A percentile compares a stretch with the other conserved stretches of the same genome.
phyloP scores from a whole-genome alignment of 192 early-diverging fungal genomes.

The Backusella parvicylindrica region DNA sequence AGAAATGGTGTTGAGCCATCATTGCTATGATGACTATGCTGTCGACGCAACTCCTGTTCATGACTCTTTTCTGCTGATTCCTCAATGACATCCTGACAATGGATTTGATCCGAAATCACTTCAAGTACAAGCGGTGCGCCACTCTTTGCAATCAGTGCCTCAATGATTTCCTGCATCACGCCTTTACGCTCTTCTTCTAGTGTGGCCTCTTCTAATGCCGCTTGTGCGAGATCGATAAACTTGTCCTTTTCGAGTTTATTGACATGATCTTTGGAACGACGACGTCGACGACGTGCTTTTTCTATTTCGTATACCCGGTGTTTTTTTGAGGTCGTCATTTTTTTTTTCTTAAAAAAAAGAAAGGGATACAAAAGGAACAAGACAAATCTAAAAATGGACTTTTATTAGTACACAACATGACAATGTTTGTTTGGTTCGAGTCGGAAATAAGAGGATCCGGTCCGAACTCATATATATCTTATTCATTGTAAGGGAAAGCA shows the following conservation, averaged over 20 bases:
- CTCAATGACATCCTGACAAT: conserved; percentile 33
- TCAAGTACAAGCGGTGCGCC: conserved; percentile 24
- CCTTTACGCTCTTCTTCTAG: conserved; percentile 30
- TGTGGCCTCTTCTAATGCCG: conserved; percentile 30
- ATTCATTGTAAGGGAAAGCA: neutral
- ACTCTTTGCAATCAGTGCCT: conserved; percentile 19
- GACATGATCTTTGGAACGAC: neutral
- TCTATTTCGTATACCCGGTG: neutral
- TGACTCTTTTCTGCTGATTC: conserved; percentile 13
- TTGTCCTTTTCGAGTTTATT: conserved; percentile 2
- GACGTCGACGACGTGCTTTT: neutral
- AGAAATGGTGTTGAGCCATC: neutral
- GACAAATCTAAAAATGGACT: too few relatives aligned
- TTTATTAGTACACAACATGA: neutral
- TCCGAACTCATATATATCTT: neutral
- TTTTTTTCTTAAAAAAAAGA: neutral
- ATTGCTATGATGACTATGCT: neutral
- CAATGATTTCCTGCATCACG: conserved; percentile 30
- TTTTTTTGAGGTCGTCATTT: neutral
- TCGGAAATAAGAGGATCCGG: neutral
- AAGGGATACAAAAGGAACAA: neutral
- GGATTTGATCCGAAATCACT: conserved; percentile 24
- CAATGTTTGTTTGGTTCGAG: neutral
- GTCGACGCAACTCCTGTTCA: neutral
- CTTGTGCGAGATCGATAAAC: conserved; percentile 31